Percentiles rank a stretch among this genome's conserved stretches.
phyloP scores from a whole-genome alignment of 164 flowering plant species.

The Liquidambar formosana region DNA sequence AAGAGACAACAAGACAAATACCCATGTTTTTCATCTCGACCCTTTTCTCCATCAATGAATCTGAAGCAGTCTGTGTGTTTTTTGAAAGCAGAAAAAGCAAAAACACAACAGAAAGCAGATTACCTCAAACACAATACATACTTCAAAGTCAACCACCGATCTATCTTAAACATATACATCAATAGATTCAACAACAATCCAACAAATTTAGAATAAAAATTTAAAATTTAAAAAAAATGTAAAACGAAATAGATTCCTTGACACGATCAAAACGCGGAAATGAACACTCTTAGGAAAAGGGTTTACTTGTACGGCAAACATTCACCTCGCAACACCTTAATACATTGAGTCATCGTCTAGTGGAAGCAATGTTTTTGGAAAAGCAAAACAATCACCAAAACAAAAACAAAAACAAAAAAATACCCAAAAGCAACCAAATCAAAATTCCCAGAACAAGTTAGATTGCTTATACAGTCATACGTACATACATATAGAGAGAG shows the following conservation, averaged over 20 bases:
- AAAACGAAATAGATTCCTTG: slow-evolving; percentile 1
- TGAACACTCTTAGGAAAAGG: slow-evolving; percentile 2
- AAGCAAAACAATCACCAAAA: slow-evolving; percentile 3
- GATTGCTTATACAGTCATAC: too few species aligned
- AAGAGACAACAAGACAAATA: too few species aligned
- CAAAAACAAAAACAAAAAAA: not conserved
- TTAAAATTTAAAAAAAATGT: too few species aligned
- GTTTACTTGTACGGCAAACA: slow-evolving; percentile 35
- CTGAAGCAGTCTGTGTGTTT: too few species aligned
- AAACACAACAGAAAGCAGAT: not conserved
- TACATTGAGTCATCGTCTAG: not conserved
- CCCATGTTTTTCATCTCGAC: too few species aligned
- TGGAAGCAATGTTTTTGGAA: slow-evolving; percentile 9
- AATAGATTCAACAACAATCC: too few species aligned
- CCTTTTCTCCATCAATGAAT: too few species aligned
- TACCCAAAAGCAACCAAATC: not conserved
- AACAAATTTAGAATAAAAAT: not conserved
- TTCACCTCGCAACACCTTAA: not conserved
- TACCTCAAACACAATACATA: not conserved
- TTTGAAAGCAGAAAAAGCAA: too few species aligned
- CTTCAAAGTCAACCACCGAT: not conserved
- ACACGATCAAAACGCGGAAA: slow-evolving; percentile 7
- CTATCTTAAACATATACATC: too few species aligned
- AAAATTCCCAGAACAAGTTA: not conserved
- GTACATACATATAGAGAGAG: too few species aligned